phyloP scores from a whole-genome alignment of 805 yeast species.

The Candida pseudofarinosa region DNA sequence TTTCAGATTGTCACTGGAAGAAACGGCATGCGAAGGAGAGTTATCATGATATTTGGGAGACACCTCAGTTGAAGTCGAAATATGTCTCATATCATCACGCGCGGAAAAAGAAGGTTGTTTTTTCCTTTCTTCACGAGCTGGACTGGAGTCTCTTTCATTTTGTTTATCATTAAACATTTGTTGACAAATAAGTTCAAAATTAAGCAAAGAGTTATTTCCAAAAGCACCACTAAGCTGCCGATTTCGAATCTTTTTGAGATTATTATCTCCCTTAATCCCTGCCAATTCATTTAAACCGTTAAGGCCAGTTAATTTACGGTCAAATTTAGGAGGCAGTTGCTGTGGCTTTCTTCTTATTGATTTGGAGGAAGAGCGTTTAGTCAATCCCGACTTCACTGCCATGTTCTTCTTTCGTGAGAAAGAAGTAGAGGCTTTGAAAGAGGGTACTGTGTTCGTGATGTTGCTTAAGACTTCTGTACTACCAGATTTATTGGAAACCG shows the following conservation, averaged over 20 bases:
- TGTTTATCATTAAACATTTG: conserved; percentile 20
- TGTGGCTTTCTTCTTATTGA: conserved; percentile 13
- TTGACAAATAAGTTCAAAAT: conserved; percentile 29
- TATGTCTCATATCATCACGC: neutral
- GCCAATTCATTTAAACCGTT: conserved; percentile 10
- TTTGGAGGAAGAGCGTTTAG: conserved; percentile 18
- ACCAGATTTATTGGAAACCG: neutral
- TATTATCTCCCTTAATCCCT: neutral
- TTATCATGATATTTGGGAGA: neutral
- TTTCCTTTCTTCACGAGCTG: neutral
- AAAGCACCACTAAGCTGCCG: conserved; percentile 8
- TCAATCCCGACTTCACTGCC: conserved; percentile 20
- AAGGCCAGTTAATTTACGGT: conserved; percentile 15
- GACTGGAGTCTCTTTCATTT: neutral
- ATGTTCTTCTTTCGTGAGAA: conserved; percentile 31
- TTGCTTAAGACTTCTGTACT: conserved; percentile 20
- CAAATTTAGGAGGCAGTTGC: conserved; percentile 9
- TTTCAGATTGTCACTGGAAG: too few relatives aligned
- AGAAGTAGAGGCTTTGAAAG: conserved; percentile 37
- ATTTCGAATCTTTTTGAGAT: conserved; percentile 1
- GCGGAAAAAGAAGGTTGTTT: neutral
- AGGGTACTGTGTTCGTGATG: conserved; percentile 28
- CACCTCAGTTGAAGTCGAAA: neutral
- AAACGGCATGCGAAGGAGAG: neutral
- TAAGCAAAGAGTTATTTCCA: conserved; percentile 22